phyloP scores from a whole-genome alignment of 78 protist genomes.

The Dictyostelium intermedium region DNA sequence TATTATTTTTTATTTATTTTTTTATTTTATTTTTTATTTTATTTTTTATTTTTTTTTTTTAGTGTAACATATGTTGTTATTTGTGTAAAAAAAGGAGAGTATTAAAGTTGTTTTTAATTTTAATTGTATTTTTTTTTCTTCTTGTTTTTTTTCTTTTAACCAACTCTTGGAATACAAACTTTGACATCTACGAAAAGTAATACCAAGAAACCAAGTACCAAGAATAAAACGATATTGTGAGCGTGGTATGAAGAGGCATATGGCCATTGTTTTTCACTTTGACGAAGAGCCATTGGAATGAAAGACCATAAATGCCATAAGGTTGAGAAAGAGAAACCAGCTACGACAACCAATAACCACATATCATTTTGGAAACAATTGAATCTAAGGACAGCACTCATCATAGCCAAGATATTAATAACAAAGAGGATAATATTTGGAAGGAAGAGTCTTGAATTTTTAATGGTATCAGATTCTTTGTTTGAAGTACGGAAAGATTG shows the following conservation, averaged over 20 bases:
- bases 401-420: conserved; percentile 49
- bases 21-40: background rate
- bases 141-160: background rate
- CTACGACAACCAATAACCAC: conserved; percentile 70
- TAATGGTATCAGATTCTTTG: conserved; percentile 79
- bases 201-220: conserved; percentile 72
- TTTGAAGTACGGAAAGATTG: conserved; percentile 80
- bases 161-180: conserved; percentile 80
- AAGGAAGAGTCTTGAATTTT: conserved; percentile 70
- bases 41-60: background rate
- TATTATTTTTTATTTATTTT: background rate
- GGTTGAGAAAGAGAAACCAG: conserved; percentile 73
- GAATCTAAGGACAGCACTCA: conserved; percentile 56
- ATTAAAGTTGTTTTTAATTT: background rate
- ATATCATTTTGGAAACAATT: conserved; percentile 81
- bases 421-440: conserved; percentile 45
- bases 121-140: background rate
- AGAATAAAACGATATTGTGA: conserved; percentile 59
- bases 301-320: conserved; percentile 80
- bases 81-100: background rate
- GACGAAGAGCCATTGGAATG: conserved; percentile 80
- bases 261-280: conserved; percentile 80
- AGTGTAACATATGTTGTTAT: background rate
- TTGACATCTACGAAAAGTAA: conserved; percentile 66
- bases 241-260: conserved; percentile 78